These are phyloP conservation scores for Aphanomyces invadans DNA, from an alignment of 352 stramenopile genomes.

Conservation along the genomic window DNA sequence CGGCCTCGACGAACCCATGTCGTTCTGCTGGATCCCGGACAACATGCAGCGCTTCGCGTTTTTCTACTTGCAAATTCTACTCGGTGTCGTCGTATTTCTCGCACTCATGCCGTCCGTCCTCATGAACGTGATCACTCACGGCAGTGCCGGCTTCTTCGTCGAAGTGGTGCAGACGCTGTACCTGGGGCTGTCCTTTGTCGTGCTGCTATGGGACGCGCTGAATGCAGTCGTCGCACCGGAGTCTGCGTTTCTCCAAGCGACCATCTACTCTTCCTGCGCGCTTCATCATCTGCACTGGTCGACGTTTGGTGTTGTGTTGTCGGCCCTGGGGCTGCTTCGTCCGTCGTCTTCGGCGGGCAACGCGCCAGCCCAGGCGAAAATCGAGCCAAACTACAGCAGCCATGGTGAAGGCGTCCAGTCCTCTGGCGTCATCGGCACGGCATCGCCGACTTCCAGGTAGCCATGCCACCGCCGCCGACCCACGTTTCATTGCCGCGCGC, in stretches of 20 bases:
- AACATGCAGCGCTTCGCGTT: conserved; percentile 1
- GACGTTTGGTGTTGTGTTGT: not conserved
- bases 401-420: too few relatives aligned
- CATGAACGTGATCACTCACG: not conserved
- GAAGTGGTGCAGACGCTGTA: not conserved
- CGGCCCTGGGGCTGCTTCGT: not conserved
- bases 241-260: too few relatives aligned
- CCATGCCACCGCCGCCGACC: too few relatives aligned
- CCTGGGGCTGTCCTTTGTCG: not conserved
- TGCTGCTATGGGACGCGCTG: not conserved
- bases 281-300: conserved; percentile 14
- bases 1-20: not conserved
- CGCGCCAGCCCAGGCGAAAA: too few relatives aligned
- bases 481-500: too few relatives aligned
- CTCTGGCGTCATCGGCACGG: too few relatives aligned
- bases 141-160: not conserved
- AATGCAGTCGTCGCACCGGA: not conserved
- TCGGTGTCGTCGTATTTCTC: conserved; percentile 17
- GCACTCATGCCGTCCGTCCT: conserved; percentile 12
- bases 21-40: conserved; percentile 12
- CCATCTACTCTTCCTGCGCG: not conserved
- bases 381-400: too few relatives aligned
- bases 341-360: too few relatives aligned
- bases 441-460: not conserved
- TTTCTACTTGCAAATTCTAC: conserved; percentile 16